These are phyloP conservation scores for Monilinia fructigena DNA, from an alignment of 2,329 filamentous ascomycete species.

Conservation along the genomic window DNA sequence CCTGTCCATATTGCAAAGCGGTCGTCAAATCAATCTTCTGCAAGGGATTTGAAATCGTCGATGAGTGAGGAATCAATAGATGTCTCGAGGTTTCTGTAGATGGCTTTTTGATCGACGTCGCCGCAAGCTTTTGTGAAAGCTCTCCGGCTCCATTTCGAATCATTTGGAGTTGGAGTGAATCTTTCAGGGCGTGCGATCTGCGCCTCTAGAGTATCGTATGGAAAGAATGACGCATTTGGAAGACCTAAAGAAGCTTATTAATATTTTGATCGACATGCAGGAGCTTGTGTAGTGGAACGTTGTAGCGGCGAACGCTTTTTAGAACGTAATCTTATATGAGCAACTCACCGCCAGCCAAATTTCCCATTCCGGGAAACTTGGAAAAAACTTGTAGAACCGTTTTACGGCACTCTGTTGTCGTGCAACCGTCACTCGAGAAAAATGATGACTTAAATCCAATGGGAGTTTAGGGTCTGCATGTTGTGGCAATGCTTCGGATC, in stretches of 20 bases:
- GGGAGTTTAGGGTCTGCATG: conserved; percentile 46
- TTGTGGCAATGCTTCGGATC: conserved; percentile 22
- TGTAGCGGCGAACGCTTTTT: conserved; percentile 1
- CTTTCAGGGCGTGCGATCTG: conserved; percentile 71
- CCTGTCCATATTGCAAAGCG: conserved; percentile 84
- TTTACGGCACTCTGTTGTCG: conserved; percentile 69
- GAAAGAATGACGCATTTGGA: conserved; percentile 79
- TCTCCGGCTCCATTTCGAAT: conserved; percentile 43
- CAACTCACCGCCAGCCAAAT: conserved; percentile 60
- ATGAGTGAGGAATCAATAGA: conserved; percentile 70
- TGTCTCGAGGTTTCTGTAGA: conserved; percentile 43
- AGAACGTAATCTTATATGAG: neutral
- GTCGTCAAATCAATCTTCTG: conserved; percentile 77
- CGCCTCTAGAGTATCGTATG: conserved; percentile 86
- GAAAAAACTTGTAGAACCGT: conserved; percentile 85
- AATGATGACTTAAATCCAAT: conserved; percentile 76
- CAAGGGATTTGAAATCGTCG: conserved; percentile 54
- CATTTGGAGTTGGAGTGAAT: conserved; percentile 69
- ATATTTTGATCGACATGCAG: conserved; percentile 14
- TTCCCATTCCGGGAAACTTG: conserved; percentile 58
- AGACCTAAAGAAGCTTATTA: conserved; percentile 51
- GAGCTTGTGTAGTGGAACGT: conserved; percentile 1
- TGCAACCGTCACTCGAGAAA: conserved; percentile 66
- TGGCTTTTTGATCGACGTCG: conserved; percentile 35
- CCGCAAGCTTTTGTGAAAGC: conserved; percentile 42